A percentile compares a stretch with the other conserved stretches of the same genome.
phyloP scores from a whole-genome alignment of 164 flowering plant genomes.

The Annona squamosa region DNA sequence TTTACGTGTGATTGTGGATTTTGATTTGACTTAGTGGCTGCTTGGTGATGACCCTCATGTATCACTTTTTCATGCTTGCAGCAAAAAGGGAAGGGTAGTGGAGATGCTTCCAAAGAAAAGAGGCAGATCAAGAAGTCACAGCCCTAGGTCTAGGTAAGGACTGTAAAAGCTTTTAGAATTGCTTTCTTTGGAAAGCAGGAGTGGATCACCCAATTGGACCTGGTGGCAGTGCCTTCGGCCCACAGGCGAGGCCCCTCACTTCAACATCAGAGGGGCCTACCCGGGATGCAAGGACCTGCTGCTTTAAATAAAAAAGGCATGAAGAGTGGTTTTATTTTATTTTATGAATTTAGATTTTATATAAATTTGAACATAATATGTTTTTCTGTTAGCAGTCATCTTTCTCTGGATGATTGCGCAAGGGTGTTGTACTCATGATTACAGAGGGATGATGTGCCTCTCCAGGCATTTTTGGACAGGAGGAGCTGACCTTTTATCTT shows the following conservation, averaged over 20 bases:
- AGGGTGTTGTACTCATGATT: too few species aligned
- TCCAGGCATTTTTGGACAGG: too few species aligned
- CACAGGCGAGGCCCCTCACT: neutral
- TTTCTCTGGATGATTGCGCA: too few species aligned
- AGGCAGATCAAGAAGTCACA: constrained; percentile 26
- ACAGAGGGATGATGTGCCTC: too few species aligned
- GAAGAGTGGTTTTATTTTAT: too few species aligned
- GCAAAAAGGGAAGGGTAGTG: constrained; percentile 62
- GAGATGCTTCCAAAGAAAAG: constrained; percentile 24
- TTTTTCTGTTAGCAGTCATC: too few species aligned
- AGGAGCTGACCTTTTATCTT: too few species aligned
- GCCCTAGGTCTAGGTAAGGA: constrained; percentile 71
- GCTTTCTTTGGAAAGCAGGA: neutral
- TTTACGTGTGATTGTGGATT: neutral
- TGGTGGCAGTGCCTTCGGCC: neutral
- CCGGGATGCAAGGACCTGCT: too few species aligned
- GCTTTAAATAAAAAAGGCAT: too few species aligned
- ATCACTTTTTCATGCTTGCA: constrained; percentile 15
- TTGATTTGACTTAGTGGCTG: neutral
- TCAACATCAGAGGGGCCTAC: neutral
- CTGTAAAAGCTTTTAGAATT: neutral
- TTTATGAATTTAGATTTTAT: too few species aligned
- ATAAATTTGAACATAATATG: too few species aligned
- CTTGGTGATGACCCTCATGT: neutral
- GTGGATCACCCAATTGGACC: neutral